Evolutionary conservation across 2,329 filamentous ascomycete genomes (phyloP).

Genomic region (Delphinella strobiligena): DNA sequence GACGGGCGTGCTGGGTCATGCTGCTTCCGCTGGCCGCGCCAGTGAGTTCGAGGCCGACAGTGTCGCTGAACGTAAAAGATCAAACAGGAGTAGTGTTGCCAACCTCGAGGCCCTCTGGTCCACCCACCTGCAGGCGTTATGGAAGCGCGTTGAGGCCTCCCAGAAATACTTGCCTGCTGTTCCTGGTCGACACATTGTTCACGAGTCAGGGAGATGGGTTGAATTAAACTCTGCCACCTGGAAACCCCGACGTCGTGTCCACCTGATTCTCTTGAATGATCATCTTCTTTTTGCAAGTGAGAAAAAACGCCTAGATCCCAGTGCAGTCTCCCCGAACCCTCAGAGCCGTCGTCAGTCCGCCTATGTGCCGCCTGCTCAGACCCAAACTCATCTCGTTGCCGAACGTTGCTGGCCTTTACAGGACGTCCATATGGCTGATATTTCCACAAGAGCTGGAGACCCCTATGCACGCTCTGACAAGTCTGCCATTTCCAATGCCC

Average conservation of each 20-base stretch:
- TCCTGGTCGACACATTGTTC: constrained; percentile 81
- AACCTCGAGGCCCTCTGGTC: constrained; percentile 59
- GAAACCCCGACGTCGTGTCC: constrained; percentile 80
- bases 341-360: constrained; percentile 19
- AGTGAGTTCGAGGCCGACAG: constrained; percentile 23
- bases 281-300: constrained; percentile 87
- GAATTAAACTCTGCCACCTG: constrained; percentile 96
- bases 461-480: constrained; percentile 27
- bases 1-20: constrained; percentile 40
- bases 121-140: constrained; percentile 63
- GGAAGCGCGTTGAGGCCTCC: constrained; percentile 94
- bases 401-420: constrained; percentile 90
- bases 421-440: constrained; percentile 86
- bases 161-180: constrained; percentile 92
- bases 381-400: constrained; percentile 61
- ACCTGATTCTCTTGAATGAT: constrained; percentile 88
- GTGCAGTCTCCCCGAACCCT: constrained; percentile 11
- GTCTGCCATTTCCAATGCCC: constrained; percentile 56
- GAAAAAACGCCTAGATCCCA: constrained; percentile 67
- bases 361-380: constrained; percentile 20
- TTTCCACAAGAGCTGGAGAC: constrained; percentile 39
- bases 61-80: constrained; percentile 34
- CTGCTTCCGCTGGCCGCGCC: constrained; percentile 28
- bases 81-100: constrained; percentile 79
- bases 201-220: constrained; percentile 88